Evolutionary conservation across 257 asterid species (phyloP), one percentile per base, ranked within the genome.

Genomic region (Galeopsis tetrahit): DNA sequence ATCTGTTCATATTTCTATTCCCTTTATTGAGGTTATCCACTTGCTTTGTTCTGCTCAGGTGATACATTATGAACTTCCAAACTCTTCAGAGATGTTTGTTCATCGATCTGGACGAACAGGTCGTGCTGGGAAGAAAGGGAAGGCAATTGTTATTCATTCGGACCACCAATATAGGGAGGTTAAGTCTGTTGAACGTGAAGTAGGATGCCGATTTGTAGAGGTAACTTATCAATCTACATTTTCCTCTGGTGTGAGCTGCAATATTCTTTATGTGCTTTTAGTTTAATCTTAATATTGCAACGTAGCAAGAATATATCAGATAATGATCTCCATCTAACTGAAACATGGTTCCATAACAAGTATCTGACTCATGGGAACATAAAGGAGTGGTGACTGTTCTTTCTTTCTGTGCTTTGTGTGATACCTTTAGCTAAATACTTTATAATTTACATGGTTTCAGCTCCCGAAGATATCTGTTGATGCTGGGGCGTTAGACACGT

Each of bases 51-150:
- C n/a, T 79, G 75, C 48, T 52, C 86, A 94, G 98, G 93, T 94
- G 77, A 67, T 94, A 73, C 98, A 94, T 78, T 94, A 85, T 73
- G 99, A 91, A 75, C 90, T 94, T 77, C 99, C 99, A 39, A 89
- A 81, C 82, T 81, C 85, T 64, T 76, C 99, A 44, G 99, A 94
- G 81, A 76, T 75, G 43, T 94, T 94, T 81, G 99, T 94, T 70
- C 99, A 94, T 80, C 91, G 99, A 6, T 82, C 99, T 77, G 99
- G 99, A 51, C 90, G 99, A 77, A 94, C 99, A 39, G 99, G 99
- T 57, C 99, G 99, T 83, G 99, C 99, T 68, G 99, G 99, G 76
- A 94, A 94, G 87, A 89, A 88, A 73, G 99, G 99, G 34, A 83
- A 61, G 78, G 97, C 99, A 64, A 81, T 94, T 74, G 88, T 91